Percentiles rank a stretch among this genome's conserved stretches.
Conservation (phyloP, 225 moss, liverwort and hornwort genomes). For the Sphagnum contortum region DNA sequence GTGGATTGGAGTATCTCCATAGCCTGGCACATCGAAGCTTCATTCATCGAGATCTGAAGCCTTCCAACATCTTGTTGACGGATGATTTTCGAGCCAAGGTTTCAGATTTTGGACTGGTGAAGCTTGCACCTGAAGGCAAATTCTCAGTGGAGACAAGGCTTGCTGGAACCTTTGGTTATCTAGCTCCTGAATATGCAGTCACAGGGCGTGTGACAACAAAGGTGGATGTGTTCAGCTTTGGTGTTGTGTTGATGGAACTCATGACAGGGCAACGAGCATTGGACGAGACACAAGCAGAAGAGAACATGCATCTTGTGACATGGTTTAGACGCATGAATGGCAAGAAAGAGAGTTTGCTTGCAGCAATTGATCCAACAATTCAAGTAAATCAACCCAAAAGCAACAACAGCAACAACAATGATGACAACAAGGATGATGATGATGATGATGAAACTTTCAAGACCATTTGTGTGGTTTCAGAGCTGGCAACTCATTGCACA, state of each 20-base stretch:
- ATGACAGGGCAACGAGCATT: conserved; percentile 78
- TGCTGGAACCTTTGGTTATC: conserved; percentile 93
- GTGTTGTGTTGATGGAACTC: conserved; percentile 87
- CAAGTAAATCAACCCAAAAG: too few relatives aligned
- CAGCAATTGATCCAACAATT: conserved; percentile 43
- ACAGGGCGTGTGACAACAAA: conserved; percentile 92
- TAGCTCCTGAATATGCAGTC: conserved; percentile 96
- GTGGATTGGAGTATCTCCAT: conserved; percentile 91
- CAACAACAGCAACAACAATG: too few relatives aligned
- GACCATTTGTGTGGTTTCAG: conserved; percentile 53
- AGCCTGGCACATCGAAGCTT: conserved; percentile 81
- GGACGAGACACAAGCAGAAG: conserved; percentile 77
- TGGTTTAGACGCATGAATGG: conserved; percentile 86
- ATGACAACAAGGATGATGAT: conserved; percentile 8
- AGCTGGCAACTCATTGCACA: conserved; percentile 78
- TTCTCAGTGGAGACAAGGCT: conserved; percentile 88
- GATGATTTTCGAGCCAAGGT: conserved; percentile 88
- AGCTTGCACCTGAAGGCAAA: conserved; percentile 86
- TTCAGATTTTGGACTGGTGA: conserved; percentile 89
- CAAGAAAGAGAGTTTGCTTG: conserved; percentile 43
- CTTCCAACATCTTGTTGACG: conserved; percentile 76
- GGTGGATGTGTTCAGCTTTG: conserved; percentile 96
- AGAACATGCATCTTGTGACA: conserved; percentile 90
- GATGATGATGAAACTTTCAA: conserved; percentile 54
- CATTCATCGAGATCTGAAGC: conserved; percentile 90